These are phyloP conservation scores for Sphagnum fallax DNA, from an alignment of 228 moss, liverwort and hornwort species.

Conservation along the genomic window DNA sequence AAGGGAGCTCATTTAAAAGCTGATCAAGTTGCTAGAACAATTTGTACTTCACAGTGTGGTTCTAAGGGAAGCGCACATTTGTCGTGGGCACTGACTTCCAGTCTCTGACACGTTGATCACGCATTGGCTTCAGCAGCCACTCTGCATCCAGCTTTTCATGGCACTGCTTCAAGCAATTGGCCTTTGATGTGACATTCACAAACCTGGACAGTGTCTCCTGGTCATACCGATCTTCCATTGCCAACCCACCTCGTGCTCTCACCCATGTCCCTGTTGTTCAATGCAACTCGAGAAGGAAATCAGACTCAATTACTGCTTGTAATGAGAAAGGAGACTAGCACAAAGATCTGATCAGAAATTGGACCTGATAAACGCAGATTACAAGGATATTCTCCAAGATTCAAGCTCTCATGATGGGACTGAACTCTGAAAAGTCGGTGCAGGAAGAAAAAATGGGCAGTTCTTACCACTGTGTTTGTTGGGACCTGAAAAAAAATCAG, in stretches of 20 bases:
- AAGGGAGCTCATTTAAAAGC: neutral
- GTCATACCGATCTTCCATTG: constrained; percentile 60
- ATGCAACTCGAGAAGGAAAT: too few species aligned
- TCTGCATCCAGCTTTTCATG: constrained; percentile 34
- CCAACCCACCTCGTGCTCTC: constrained; percentile 16
- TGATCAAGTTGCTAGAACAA: neutral
- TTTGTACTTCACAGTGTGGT: neutral
- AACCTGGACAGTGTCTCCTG: constrained; percentile 49
- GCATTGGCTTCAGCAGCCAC: constrained; percentile 43
- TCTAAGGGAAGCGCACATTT: neutral
- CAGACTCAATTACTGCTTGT: too few species aligned
- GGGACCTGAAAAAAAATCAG: constrained; percentile 66
- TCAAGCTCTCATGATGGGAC: neutral
- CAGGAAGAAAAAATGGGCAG: neutral
- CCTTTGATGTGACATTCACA: constrained; percentile 36
- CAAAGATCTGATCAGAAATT: too few species aligned
- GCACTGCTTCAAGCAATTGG: constrained; percentile 48
- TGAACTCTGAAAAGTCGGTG: neutral
- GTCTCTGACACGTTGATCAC: constrained; percentile 8
- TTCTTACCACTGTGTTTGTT: constrained; percentile 43
- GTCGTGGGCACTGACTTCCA: constrained; percentile 26
- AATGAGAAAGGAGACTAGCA: too few species aligned
- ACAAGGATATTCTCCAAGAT: too few species aligned
- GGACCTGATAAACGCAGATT: too few species aligned
- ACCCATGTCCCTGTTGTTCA: neutral